These are phyloP conservation scores for Poa annua DNA, from an alignment of 176 grass and related monocot species.

Conservation along the genomic window DNA sequence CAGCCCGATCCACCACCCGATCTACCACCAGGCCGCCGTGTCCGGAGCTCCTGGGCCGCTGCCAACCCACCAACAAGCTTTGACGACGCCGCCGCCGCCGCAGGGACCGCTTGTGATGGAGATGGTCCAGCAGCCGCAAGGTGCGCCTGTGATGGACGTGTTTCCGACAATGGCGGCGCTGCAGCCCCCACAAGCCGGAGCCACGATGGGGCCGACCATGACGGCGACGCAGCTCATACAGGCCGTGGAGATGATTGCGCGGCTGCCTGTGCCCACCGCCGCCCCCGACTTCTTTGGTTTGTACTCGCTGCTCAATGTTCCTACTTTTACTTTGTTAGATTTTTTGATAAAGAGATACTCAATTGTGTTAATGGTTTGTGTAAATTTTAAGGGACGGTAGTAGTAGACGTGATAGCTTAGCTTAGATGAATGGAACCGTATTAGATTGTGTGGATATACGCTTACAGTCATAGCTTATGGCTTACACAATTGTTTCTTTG, in stretches of 20 bases:
- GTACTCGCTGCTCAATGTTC: too few relatives aligned
- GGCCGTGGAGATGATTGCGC: background rate
- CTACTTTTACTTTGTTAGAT: background rate
- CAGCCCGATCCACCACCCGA: too few relatives aligned
- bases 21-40: background rate
- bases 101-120: background rate
- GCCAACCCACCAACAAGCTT: background rate
- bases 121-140: background rate
- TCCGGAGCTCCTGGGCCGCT: background rate
- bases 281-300: conserved; percentile 56
- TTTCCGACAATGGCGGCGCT: too few relatives aligned
- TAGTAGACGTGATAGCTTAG: too few relatives aligned
- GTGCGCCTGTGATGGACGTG: background rate
- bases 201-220: background rate
- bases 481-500: too few relatives aligned
- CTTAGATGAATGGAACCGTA: too few relatives aligned
- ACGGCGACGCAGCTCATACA: background rate
- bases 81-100: background rate
- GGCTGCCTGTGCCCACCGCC: conserved; percentile 13
- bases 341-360: background rate
- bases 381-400: too few relatives aligned
- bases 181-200: background rate
- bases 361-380: background rate
- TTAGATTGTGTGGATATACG: too few relatives aligned
- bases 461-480: too few relatives aligned